These are phyloP conservation scores for Fusarium drepaniforme DNA, from an alignment of 2,329 filamentous ascomycete genomes.

Conservation along the genomic window DNA sequence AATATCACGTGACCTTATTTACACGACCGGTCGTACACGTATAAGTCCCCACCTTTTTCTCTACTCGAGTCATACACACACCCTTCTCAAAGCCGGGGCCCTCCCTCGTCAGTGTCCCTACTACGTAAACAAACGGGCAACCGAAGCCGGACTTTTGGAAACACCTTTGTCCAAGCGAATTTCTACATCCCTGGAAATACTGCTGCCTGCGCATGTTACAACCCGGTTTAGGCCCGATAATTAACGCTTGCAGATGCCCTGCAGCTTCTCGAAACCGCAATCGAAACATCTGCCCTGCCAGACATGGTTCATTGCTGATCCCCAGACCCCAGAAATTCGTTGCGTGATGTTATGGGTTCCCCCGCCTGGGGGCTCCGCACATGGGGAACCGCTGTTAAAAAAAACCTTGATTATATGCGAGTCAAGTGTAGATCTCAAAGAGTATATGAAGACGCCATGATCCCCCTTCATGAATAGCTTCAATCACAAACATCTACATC, in stretches of 20 bases:
- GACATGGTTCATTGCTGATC: background rate
- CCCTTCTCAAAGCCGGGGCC: background rate
- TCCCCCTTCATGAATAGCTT: conserved; percentile 31
- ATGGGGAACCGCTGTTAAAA: conserved; percentile 1
- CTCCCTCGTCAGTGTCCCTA: background rate
- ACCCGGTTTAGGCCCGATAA: background rate
- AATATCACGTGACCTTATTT: too few species aligned
- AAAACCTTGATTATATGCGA: conserved; percentile 30
- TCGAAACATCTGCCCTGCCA: background rate
- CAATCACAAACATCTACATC: background rate
- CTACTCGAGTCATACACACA: background rate
- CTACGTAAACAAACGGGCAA: background rate
- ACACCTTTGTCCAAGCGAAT: background rate
- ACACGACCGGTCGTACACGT: too few species aligned
- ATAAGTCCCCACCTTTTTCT: too few species aligned
- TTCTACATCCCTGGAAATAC: background rate
- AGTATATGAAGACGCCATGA: conserved; percentile 35
- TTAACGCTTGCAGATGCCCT: conserved; percentile 29
- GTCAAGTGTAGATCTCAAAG: conserved; percentile 21
- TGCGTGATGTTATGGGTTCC: background rate
- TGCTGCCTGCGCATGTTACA: background rate
- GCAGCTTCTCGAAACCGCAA: conserved; percentile 20
- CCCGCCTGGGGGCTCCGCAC: background rate
- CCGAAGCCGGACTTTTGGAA: background rate
- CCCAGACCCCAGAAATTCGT: background rate